Conservation (phyloP, 768 basidiomycete species). For the Mycena epipterygia region DNA sequence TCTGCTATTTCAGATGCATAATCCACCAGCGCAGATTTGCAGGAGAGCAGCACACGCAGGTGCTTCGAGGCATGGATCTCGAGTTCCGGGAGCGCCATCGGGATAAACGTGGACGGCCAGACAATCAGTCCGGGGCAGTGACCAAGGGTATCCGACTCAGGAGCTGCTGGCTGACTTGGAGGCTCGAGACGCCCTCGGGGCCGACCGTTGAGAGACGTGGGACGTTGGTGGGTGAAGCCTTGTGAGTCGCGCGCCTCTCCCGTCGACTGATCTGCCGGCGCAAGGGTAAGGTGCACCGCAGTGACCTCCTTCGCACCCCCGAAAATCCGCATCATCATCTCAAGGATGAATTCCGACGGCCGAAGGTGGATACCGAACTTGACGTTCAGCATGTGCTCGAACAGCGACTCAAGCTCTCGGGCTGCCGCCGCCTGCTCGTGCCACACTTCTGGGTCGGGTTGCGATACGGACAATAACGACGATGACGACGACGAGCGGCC, state of each 20-base stretch:
- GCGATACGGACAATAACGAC: constrained; percentile 1
- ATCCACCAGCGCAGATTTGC: constrained; percentile 57
- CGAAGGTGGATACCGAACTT: constrained; percentile 67
- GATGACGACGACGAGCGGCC: constrained; percentile 17
- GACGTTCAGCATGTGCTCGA: constrained; percentile 68
- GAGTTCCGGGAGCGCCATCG: constrained; percentile 57
- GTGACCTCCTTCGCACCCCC: constrained; percentile 57
- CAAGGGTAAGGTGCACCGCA: constrained; percentile 69
- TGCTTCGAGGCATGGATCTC: constrained; percentile 65
- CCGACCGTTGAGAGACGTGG: not conserved
- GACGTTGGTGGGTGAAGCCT: not conserved
- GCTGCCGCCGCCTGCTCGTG: constrained; percentile 53
- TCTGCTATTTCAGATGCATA: constrained; percentile 50
- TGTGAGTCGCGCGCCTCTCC: constrained; percentile 8
- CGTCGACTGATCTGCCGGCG: constrained; percentile 54
- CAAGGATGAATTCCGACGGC: constrained; percentile 64
- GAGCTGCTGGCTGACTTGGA: not conserved
- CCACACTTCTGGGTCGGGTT: constrained; percentile 50
- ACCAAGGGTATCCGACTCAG: constrained; percentile 36
- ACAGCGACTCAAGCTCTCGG: constrained; percentile 67
- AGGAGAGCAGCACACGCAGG: constrained; percentile 58
- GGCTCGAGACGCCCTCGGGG: not conserved
- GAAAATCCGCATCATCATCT: constrained; percentile 63
- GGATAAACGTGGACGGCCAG: constrained; percentile 59
- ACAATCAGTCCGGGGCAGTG: constrained; percentile 64